Percentiles rank a stretch among this genome's conserved stretches.
phyloP scores from a whole-genome alignment of 139 green algal species.

The Haematococcus lacustris region DNA sequence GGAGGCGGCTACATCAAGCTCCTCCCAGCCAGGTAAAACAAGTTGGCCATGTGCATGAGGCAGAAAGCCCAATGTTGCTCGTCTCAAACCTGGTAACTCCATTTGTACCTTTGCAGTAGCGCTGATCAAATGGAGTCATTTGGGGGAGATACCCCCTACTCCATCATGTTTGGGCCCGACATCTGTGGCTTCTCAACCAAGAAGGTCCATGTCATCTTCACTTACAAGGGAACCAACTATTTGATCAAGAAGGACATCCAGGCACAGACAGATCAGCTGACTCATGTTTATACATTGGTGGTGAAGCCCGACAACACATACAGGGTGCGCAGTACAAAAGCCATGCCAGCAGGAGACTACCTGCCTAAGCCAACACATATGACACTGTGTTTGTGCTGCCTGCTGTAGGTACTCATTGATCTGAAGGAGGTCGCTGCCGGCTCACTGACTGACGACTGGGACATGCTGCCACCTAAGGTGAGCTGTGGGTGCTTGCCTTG shows the following conservation, averaged over 20 bases:
- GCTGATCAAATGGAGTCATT: constrained; percentile 67
- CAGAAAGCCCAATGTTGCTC: too few relatives aligned
- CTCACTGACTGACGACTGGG: constrained; percentile 73
- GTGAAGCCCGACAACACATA: constrained; percentile 73
- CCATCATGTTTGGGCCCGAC: constrained; percentile 98
- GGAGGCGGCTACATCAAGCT: constrained; percentile 90
- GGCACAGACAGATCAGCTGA: constrained; percentile 57
- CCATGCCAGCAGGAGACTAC: too few relatives aligned
- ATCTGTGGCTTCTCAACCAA: constrained; percentile 84
- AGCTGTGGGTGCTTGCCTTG: too few relatives aligned
- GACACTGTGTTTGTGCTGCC: too few relatives aligned
- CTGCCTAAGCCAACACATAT: too few relatives aligned
- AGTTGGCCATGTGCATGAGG: too few relatives aligned
- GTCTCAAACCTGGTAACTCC: too few relatives aligned
- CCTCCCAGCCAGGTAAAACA: too few relatives aligned
- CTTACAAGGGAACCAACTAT: constrained; percentile 84
- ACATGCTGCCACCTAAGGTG: constrained; percentile 71
- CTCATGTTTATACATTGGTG: constrained; percentile 82
- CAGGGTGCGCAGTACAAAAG: too few relatives aligned
- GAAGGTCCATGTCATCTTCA: constrained; percentile 95
- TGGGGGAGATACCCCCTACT: constrained; percentile 84
- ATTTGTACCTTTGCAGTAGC: too few relatives aligned
- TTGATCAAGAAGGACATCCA: constrained; percentile 95
- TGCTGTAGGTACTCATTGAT: constrained; percentile 82
- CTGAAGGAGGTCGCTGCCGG: constrained; percentile 56